A percentile compares a stretch with the other conserved stretches of the same genome.
These are phyloP conservation scores for Trichoderma brevicompactum DNA, from an alignment of 2,329 filamentous ascomycete species.

Conservation along the genomic window DNA sequence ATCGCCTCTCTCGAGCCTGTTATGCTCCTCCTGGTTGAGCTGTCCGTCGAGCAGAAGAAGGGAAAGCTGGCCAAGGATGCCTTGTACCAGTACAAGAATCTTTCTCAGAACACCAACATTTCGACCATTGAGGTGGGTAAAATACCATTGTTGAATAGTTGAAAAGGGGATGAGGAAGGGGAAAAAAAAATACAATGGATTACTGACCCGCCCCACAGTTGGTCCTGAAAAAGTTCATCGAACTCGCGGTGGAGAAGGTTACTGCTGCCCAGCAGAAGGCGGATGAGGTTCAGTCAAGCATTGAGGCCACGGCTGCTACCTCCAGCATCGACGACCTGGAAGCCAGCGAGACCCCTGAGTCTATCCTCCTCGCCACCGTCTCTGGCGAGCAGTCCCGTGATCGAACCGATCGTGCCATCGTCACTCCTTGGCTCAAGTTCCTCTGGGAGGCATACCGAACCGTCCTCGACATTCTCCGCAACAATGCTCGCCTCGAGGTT, in stretches of 20 bases:
- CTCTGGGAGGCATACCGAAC: constrained; percentile 99
- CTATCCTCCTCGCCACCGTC: constrained; percentile 94
- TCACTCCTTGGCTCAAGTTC: constrained; percentile 99
- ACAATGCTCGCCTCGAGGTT: constrained; percentile 95
- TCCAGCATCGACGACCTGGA: constrained; percentile 92
- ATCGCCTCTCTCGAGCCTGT: constrained; percentile 96
- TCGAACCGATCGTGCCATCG: constrained; percentile 95
- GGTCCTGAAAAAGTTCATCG: constrained; percentile 97
- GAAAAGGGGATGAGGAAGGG: not conserved
- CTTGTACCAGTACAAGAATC: constrained; percentile 99
- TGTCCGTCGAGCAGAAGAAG: constrained; percentile 96
- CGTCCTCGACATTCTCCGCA: constrained; percentile 96
- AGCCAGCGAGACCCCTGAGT: constrained; percentile 96
- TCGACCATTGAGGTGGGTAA: constrained; percentile 84
- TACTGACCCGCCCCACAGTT: constrained; percentile 55
- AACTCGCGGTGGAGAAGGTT: constrained; percentile 94
- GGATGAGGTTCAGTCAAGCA: constrained; percentile 86
- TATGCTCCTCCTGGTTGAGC: constrained; percentile 95
- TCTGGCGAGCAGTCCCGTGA: constrained; percentile 97
- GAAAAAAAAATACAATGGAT: not conserved
- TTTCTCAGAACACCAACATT: constrained; percentile 98
- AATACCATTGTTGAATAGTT: not conserved
- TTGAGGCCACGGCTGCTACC: constrained; percentile 69
- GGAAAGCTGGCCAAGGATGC: constrained; percentile 98
- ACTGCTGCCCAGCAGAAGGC: constrained; percentile 94